Evolutionary conservation across 2,329 filamentous ascomycete genomes (phyloP).

Genomic region (Pseudogymnoascus verrucosus): DNA sequence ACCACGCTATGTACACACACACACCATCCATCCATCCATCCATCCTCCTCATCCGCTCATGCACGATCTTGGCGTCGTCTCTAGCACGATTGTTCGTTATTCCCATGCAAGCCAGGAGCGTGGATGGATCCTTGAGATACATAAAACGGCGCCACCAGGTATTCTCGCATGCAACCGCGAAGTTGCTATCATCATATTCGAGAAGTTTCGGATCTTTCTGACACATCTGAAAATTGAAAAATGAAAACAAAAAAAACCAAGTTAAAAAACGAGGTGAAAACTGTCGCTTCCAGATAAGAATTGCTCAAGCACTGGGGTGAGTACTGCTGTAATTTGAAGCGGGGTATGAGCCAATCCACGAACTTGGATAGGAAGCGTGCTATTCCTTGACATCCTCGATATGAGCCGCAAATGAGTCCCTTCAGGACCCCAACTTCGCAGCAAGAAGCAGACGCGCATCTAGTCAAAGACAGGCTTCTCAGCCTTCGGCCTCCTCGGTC

Average conservation of each 20-base stretch:
- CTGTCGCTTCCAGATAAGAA: not conserved
- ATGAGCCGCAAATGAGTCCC: not conserved
- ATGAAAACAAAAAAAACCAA: not conserved
- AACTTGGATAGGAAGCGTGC: not conserved
- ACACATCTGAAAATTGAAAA: not conserved
- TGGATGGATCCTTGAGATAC: not conserved
- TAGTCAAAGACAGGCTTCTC: constrained; percentile 3
- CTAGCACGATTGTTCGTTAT: too few relatives aligned
- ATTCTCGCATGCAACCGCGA: not conserved
- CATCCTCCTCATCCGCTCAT: not conserved
- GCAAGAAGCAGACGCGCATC: not conserved
- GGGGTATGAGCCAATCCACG: not conserved
- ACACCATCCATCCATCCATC: not conserved
- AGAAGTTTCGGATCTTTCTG: not conserved
- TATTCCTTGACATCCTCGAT: not conserved
- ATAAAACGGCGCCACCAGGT: not conserved
- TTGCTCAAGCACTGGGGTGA: not conserved
- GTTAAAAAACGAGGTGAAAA: not conserved
- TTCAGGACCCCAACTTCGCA: not conserved
- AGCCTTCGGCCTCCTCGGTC: constrained; percentile 41
- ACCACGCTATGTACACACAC: not conserved
- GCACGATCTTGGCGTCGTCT: not conserved
- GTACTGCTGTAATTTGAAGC: not conserved
- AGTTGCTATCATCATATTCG: not conserved
- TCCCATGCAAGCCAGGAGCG: too few relatives aligned